Base-by-base conservation (phyloP, 1,139 yeast species). In the Ashbya aceris region DNA sequence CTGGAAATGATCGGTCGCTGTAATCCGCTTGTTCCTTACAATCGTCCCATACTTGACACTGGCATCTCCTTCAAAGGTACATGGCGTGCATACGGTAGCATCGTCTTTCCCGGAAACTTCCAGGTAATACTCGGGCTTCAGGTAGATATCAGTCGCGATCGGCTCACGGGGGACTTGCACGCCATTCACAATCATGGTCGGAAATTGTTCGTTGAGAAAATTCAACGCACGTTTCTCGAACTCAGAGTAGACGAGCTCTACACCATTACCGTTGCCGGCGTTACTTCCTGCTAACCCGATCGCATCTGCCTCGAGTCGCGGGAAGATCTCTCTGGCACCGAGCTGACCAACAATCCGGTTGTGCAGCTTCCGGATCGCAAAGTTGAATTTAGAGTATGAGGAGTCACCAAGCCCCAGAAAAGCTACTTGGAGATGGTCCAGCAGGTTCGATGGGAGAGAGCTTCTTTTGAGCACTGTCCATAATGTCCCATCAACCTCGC, bases 331-430 rank as follows among this genome's bases (percentile, higher is more conserved):
- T 0, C 52, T 51, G 4, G 93, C 95, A 0, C 98, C 98, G 14
- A 93, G 66, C 62, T 89, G 96, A 26, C 69, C 54, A 2, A 62
- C 54, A 33, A 91, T 58, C 45, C 99, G 70, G 8, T 79, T 72
- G 55, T 89, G 95, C 12, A 93, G 61, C 58, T 91, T 89, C 47
- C 81, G 74, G 30, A 83, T 75, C 9, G 96, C 96, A 71, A 80
- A 80, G 62, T 91, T 91, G 65, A 77, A 89, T 51, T 81, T 75
- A 3, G 94, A 83, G 57, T 91, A 91, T 1, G 95, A 82, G 0
- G 96, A 81, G 59, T 91, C 97, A n/a, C 99, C 99, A 2, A 93
- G 66, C 0, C 98, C 99, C 58, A 91, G 80, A 2, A 87, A 73
- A 3, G 91, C 76, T 49, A 87, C 70, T 27, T 68, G 60, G 10